phyloP scores from a whole-genome alignment of 2,329 filamentous ascomycete genomes.

The Ceratocystis albifundus region DNA sequence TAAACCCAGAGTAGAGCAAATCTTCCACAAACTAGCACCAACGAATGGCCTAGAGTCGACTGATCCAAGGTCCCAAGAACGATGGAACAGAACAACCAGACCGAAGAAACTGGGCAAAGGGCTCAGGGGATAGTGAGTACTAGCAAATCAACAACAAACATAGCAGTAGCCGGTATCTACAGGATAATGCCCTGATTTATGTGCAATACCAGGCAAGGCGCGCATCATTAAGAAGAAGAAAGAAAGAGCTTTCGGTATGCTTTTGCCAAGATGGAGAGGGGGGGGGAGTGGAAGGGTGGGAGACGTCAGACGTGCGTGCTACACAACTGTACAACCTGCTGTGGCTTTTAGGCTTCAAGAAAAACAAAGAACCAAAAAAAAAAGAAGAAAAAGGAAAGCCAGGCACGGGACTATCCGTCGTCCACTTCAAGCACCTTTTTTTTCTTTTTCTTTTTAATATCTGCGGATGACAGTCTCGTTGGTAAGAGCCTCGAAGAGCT shows the following conservation, averaged over 20 bases:
- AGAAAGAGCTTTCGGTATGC: constrained; percentile 7
- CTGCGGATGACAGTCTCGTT: constrained; percentile 79
- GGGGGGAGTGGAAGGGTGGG: no score
- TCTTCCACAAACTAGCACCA: no score
- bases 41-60: no score
- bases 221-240: neutral
- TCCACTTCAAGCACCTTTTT: constrained; percentile 43
- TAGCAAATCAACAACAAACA: neutral
- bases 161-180: neutral
- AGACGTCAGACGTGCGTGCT: neutral
- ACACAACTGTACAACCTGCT: neutral
- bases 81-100: no score
- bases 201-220: neutral
- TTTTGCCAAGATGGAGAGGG: neutral
- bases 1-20: no score
- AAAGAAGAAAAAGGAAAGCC: constrained; percentile 7
- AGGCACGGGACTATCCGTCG: neutral
- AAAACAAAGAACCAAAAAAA: neutral
- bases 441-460: neutral
- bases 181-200: neutral
- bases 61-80: no score
- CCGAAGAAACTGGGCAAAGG: no score
- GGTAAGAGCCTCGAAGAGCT: constrained; percentile 62
- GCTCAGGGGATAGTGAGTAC: neutral
- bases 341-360: neutral